Evolutionary conservation across 192 early-diverging fungal genomes (phyloP), one percentile per base, ranked within the genome.

Genomic region (Coemansia sp.): DNA sequence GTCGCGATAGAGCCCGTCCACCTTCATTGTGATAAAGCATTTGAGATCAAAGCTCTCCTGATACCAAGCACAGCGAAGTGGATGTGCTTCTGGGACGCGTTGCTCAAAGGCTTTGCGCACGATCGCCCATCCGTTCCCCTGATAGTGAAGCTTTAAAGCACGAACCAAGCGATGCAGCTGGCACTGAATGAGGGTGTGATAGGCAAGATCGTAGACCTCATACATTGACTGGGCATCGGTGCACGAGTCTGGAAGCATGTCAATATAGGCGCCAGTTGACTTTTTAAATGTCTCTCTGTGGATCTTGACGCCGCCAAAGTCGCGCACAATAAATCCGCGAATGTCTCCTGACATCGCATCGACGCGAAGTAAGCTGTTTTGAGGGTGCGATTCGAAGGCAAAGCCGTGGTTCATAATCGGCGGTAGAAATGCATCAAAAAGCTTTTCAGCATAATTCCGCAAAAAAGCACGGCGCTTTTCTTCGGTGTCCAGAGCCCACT

Each of bases 241-340:
- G 57, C 72, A 83, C 44, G 77, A 77, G 44, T 84, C 87, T 30
- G 88, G 84, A 10, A 90, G 63, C 60, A 87, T 84, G 18, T 86
- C 83, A 34, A 85, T 77, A 10, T 74, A 39, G 10, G 68, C 72
- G 14, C 86, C 87, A n/a, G 73, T 82, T 9, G 82, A 77, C 10
- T 63, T 44, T 1, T 21, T 60, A 15, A 90, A 74, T 11, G 86
- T 88, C 38, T 79, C 72, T 26, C 69, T 75, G 62, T 89, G 89
- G 12, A 85, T 74, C 66, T 88, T 89, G 53, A 90, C 68, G 30
- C 89, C 89, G 62, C 89, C 89, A 84, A 87, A 90, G 76, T 90
- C 89, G 23, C 89, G 86, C 48, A 87, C 80, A 41, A 88, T 73
- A 72, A 90, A 90, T 20, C 88, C 88, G 34, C 66, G 71, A 11